Evolutionary conservation across 148 eudicot genomes (phyloP).

Genomic region (Nepenthes mirabilis): DNA sequence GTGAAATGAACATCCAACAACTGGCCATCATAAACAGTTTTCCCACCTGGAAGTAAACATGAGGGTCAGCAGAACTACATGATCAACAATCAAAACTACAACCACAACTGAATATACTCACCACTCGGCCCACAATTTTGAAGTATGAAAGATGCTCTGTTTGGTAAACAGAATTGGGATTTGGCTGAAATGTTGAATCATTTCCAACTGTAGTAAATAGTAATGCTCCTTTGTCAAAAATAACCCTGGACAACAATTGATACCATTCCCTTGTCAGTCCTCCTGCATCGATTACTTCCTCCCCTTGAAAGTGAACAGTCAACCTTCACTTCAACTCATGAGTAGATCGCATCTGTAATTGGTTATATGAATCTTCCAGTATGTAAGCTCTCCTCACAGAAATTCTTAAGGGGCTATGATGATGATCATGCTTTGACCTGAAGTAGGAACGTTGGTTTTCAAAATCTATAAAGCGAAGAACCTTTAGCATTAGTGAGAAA

Average conservation of each 20-base stretch:
- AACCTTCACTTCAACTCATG: slow-evolving; percentile 89
- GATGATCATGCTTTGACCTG: slow-evolving; percentile 93
- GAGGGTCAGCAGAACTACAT: slow-evolving; percentile 12
- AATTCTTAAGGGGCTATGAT: slow-evolving; percentile 89
- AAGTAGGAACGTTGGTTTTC: slow-evolving; percentile 94
- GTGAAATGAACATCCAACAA: slow-evolving; percentile 97
- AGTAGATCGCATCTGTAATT: slow-evolving; percentile 71
- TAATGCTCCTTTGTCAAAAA: slow-evolving; percentile 93
- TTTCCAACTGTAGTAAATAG: slow-evolving; percentile 94
- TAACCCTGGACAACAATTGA: slow-evolving; percentile 85
- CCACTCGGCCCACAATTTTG: slow-evolving; percentile 97
- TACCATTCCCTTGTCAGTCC: slow-evolving; percentile 99
- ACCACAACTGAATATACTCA: slow-evolving; percentile 30
- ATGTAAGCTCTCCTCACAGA: slow-evolving; percentile 97
- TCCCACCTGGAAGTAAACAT: slow-evolving; percentile 50
- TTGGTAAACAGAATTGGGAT: slow-evolving; percentile 96
- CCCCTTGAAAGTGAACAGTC: slow-evolving; percentile 96
- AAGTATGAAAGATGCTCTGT: slow-evolving; percentile 98
- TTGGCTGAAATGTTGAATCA: slow-evolving; percentile 96
- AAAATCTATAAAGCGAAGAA: slow-evolving; percentile 95
- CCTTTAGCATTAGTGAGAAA: slow-evolving; percentile 90
- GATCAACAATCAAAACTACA: background rate
- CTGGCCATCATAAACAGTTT: slow-evolving; percentile 96
- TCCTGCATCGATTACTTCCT: slow-evolving; percentile 99
- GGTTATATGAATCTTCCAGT: slow-evolving; percentile 97